phyloP scores from a whole-genome alignment of 1,139 yeast species.

The Taphrina communis region DNA sequence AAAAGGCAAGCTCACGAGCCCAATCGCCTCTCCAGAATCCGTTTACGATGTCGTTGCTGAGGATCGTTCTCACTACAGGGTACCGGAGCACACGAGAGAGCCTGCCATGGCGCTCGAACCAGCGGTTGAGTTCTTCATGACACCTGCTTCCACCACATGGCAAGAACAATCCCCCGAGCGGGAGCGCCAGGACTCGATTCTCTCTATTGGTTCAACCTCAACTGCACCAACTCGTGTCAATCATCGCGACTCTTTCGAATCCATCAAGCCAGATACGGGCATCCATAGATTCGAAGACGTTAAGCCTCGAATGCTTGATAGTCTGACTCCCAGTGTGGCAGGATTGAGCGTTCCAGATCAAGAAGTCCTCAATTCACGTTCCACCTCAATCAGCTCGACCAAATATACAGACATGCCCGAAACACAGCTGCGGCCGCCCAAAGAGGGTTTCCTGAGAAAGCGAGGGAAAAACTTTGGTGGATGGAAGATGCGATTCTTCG shows the following conservation, averaged over 20 bases:
- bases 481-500: slow-evolving; percentile 81
- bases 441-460: slow-evolving; percentile 73
- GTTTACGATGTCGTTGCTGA: background rate
- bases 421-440: slow-evolving; percentile 47
- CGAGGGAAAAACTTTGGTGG: slow-evolving; percentile 65
- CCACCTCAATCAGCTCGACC: slow-evolving; percentile 3
- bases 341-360: slow-evolving; percentile 8
- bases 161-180: slow-evolving; percentile 27
- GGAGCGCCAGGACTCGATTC: background rate
- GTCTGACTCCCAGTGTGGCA: background rate
- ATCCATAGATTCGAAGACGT: background rate
- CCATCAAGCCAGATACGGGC: background rate
- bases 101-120: slow-evolving; percentile 23
- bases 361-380: slow-evolving; percentile 49
- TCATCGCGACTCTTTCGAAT: background rate
- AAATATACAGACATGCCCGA: slow-evolving; percentile 4
- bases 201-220: background rate
- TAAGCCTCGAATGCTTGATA: background rate
- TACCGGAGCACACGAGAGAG: background rate
- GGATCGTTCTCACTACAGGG: background rate
- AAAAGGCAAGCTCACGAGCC: background rate
- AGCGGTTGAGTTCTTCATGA: slow-evolving; percentile 11
- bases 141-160: slow-evolving; percentile 10
- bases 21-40: slow-evolving; percentile 8
- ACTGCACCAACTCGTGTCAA: background rate